Evolutionary conservation across 2,329 filamentous ascomycete genomes (phyloP), one percentile per base, ranked within the genome.

Genomic region (Dactylellina cionopaga): DNA sequence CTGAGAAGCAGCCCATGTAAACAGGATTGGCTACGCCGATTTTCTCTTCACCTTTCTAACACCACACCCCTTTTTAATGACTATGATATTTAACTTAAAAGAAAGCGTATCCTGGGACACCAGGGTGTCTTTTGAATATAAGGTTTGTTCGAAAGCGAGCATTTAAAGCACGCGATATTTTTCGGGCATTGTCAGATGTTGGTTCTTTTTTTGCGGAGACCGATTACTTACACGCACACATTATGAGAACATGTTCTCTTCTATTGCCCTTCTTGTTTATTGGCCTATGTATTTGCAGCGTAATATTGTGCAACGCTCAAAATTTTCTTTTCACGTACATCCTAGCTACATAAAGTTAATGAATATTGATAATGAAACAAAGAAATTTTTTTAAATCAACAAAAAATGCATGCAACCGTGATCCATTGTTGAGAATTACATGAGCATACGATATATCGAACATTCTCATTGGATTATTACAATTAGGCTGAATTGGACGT

Each of bases 1-100:
- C 85, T 76, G 84, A 86, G 78, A 86, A 85, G 81, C 70, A 62
- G 29, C 69, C 63, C 6, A 51, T 74, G 44, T 74, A 63, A 74
- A 55, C 11, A n/a, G 22, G 5, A 41, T 43, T 15, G 29, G n/a
- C 22, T 5, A 13, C 27, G 17, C 43, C 13, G 3, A 13, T 41
- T 43, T 54, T 37, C 15, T 43, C 44, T 49, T 62, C 15, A 37
- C 4, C 24, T 46, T 54, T 25, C 41, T 33, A 22, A 52, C 22
- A 35, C 15, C 35, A 52, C 22, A 35, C 15, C 35, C 54, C 37
- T 63, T 63, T 64, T 64, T 72, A 72, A 72, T 72, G 59, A 65
- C 37, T 72, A 72, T 25, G 59, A 72, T 58, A 46, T 60, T 59
- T 60, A 58, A 46, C 54, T 59, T 41, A n/a, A 59, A 39, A 11